phyloP scores from a whole-genome alignment of 345 rosid genomes.

The Capsella bursapastoris region DNA sequence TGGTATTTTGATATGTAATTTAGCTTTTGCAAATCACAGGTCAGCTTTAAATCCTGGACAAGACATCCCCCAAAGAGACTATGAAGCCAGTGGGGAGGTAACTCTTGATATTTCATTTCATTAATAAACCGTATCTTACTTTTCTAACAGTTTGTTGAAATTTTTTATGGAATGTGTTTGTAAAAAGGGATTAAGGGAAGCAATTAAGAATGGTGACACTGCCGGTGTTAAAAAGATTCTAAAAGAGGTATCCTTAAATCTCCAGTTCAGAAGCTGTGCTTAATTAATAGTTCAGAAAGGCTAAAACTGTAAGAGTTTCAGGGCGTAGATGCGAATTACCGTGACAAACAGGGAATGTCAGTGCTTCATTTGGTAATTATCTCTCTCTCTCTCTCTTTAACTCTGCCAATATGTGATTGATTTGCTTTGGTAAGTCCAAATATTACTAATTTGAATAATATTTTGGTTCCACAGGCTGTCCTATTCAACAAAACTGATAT shows the following conservation, averaged over 20 bases:
- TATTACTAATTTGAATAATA: conserved; percentile 4
- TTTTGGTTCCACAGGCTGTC: conserved; percentile 58
- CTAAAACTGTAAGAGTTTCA: conserved; percentile 46
- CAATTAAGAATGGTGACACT: conserved; percentile 85
- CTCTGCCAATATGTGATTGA: not conserved
- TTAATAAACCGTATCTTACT: not conserved
- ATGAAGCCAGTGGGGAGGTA: conserved; percentile 94
- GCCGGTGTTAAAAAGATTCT: conserved; percentile 84
- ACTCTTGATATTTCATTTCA: conserved; percentile 12
- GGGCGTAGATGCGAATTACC: conserved; percentile 94
- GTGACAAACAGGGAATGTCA: conserved; percentile 88
- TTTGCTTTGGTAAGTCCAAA: not conserved
- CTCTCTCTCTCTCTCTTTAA: conserved; percentile 22
- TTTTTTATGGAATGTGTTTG: conserved; percentile 2
- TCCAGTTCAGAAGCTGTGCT: not conserved
- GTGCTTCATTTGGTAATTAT: conserved; percentile 79
- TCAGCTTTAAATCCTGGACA: conserved; percentile 58
- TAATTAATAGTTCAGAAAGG: not conserved
- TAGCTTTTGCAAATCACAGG: conserved; percentile 51
- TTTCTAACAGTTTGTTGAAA: not conserved
- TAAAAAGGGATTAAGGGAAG: conserved; percentile 87
- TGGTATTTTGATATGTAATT: conserved; percentile 26
- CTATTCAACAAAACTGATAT: conserved; percentile 83
- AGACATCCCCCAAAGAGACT: conserved; percentile 66
- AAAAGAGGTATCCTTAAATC: conserved; percentile 65